Percentiles rank a stretch among this genome's conserved stretches.
These are phyloP conservation scores for Aegilops umbellulata DNA, from an alignment of 176 grass and related monocot genomes.

Conservation along the genomic window DNA sequence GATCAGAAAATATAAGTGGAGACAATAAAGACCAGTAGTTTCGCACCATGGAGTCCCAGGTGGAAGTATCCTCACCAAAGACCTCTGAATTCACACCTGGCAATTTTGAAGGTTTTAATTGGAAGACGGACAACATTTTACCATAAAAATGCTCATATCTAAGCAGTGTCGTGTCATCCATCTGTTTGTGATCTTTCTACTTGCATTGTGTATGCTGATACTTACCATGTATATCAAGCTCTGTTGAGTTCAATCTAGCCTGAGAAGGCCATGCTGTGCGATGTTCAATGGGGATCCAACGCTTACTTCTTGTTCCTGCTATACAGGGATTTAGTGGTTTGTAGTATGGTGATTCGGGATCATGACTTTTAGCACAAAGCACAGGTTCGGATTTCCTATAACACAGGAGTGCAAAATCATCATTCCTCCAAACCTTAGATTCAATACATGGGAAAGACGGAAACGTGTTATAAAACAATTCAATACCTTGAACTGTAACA, in stretches of 20 bases:
- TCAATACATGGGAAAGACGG: background rate
- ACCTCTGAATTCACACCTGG: constrained; percentile 70
- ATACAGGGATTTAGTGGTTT: constrained; percentile 85
- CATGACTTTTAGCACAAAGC: constrained; percentile 68
- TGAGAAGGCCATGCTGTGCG: constrained; percentile 80
- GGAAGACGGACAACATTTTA: constrained; percentile 19
- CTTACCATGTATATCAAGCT: constrained; percentile 86
- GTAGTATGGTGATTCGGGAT: constrained; percentile 89
- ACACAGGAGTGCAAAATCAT: constrained; percentile 16
- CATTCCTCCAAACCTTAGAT: constrained; percentile 2
- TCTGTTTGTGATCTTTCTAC: background rate
- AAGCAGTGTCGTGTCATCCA: background rate
- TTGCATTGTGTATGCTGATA: constrained; percentile 6
- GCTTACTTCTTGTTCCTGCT: constrained; percentile 81
- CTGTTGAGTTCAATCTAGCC: constrained; percentile 71
- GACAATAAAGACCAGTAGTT: constrained; percentile 99
- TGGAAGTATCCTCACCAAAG: constrained; percentile 75
- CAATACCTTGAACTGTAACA: constrained; percentile 79
- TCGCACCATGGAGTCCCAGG: constrained; percentile 69
- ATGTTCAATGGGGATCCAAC: constrained; percentile 87
- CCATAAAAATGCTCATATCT: background rate
- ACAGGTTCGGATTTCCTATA: constrained; percentile 76
- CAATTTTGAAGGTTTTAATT: constrained; percentile 13
- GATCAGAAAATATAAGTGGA: constrained; percentile 98
- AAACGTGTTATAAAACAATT: background rate